A percentile compares a stretch with the other conserved stretches of the same genome.
These are phyloP conservation scores for Anethum foeniculum DNA, from an alignment of 140 eudicot genomes.

Conservation along the genomic window DNA sequence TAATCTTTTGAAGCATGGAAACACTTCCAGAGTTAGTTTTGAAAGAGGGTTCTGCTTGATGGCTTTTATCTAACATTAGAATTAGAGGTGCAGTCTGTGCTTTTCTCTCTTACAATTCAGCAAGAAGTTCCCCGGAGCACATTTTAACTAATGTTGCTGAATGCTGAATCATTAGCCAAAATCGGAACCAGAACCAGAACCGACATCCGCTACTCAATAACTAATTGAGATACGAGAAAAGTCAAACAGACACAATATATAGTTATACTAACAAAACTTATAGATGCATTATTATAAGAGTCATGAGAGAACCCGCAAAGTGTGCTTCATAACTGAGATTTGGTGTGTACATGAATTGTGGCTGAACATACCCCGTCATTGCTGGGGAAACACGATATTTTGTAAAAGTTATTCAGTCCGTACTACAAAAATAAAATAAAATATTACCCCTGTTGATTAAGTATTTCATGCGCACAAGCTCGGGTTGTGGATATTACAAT, in stretches of 20 bases:
- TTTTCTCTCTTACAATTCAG: too few relatives aligned
- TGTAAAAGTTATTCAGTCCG: background rate
- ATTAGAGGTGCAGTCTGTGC: too few relatives aligned
- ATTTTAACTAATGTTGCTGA: too few relatives aligned
- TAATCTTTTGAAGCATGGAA: background rate
- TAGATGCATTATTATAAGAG: background rate
- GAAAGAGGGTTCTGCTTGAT: too few relatives aligned
- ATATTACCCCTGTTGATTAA: background rate
- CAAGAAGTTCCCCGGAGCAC: too few relatives aligned
- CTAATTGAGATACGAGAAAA: background rate
- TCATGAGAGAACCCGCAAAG: background rate
- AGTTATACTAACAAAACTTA: background rate
- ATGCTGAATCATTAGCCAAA: background rate
- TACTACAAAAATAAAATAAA: background rate
- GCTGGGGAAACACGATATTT: constrained; percentile 1
- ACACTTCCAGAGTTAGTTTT: too few relatives aligned
- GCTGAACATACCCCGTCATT: background rate
- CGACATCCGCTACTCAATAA: background rate
- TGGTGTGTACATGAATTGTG: background rate
- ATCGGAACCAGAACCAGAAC: too few relatives aligned
- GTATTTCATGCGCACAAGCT: background rate
- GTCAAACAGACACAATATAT: background rate
- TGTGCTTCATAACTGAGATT: constrained; percentile 6
- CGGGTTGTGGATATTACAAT: background rate
- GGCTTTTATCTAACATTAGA: too few relatives aligned